These are phyloP conservation scores for Spizellomyces sp. DNA, from an alignment of 192 early-diverging fungal species.

Conservation along the genomic window DNA sequence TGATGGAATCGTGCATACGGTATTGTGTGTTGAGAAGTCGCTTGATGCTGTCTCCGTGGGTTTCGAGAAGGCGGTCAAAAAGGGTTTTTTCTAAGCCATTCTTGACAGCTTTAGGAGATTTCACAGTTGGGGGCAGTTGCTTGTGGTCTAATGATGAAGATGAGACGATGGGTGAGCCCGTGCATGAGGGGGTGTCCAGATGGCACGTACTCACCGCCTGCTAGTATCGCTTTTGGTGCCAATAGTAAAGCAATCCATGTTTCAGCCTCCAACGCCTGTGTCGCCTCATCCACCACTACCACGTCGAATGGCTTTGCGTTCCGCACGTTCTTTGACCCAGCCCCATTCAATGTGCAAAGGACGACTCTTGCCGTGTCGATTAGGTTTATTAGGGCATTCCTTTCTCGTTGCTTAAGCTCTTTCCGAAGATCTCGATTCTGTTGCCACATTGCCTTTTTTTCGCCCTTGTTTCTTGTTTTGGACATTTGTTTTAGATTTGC, in stretches of 20 bases:
- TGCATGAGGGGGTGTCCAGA: too few species aligned
- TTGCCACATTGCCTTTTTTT: conserved; percentile 65
- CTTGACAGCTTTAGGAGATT: conserved; percentile 41
- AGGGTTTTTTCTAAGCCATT: conserved; percentile 60
- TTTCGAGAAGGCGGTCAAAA: conserved; percentile 75
- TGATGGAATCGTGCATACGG: conserved; percentile 83
- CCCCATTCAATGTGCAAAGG: conserved; percentile 78
- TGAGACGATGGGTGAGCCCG: too few species aligned
- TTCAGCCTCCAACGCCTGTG: conserved; percentile 76
- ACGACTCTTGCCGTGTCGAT: conserved; percentile 69
- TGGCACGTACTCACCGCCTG: conserved; percentile 60
- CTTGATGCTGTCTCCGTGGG: conserved; percentile 62
- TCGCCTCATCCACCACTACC: conserved; percentile 88
- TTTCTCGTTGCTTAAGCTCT: conserved; percentile 64
- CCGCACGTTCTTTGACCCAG: conserved; percentile 50
- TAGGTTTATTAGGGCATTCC: conserved; percentile 60
- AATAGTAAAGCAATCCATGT: conserved; percentile 86
- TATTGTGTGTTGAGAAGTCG: conserved; percentile 82
- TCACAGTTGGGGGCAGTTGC: conserved; percentile 70
- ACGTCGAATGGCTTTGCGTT: conserved; percentile 72
- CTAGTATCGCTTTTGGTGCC: conserved; percentile 67
- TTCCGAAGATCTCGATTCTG: conserved; percentile 64
- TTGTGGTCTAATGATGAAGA: conserved; percentile 8
- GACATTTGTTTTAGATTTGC: conserved; percentile 56
- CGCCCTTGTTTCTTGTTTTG: conserved; percentile 65